A percentile compares a stretch with the other conserved stretches of the same genome.
phyloP scores from a whole-genome alignment of 2,329 filamentous ascomycete species.

The Pseudogymnoascus sp. region DNA sequence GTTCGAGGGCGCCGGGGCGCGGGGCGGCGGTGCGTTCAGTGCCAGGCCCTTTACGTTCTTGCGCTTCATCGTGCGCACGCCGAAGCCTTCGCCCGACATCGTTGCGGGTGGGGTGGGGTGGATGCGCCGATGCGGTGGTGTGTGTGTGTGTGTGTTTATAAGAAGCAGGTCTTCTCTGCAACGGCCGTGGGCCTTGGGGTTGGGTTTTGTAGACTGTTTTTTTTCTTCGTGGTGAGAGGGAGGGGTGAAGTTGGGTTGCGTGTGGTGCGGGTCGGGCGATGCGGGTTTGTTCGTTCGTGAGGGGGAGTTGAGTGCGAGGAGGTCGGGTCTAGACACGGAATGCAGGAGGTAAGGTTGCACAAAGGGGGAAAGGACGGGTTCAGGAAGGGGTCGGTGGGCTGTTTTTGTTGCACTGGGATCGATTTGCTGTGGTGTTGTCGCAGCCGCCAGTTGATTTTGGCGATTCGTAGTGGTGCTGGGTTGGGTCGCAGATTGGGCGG shows the following conservation, averaged over 20 bases:
- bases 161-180: background rate
- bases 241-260: background rate
- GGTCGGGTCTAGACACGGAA: background rate
- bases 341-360: background rate
- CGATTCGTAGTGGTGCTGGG: background rate
- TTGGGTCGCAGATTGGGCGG: constrained; percentile 8
- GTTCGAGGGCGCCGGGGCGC: constrained; percentile 60
- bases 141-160: background rate
- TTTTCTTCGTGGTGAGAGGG: background rate
- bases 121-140: background rate
- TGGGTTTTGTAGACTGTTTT: background rate
- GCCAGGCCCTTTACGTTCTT: constrained; percentile 98
- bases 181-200: background rate
- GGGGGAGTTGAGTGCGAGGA: background rate
- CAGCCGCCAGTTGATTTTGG: background rate
- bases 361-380: background rate
- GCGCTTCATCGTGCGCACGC: constrained; percentile 83
- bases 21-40: constrained; percentile 69
- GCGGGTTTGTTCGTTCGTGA: background rate
- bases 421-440: constrained; percentile 39
- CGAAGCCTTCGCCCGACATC: constrained; percentile 53
- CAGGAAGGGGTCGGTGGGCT: constrained; percentile 55
- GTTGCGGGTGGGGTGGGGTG: constrained; percentile 15
- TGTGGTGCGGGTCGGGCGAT: background rate
- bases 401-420: constrained; percentile 43